Conservation (phyloP, 345 rosid genomes). For the Raphanus sativus region DNA sequence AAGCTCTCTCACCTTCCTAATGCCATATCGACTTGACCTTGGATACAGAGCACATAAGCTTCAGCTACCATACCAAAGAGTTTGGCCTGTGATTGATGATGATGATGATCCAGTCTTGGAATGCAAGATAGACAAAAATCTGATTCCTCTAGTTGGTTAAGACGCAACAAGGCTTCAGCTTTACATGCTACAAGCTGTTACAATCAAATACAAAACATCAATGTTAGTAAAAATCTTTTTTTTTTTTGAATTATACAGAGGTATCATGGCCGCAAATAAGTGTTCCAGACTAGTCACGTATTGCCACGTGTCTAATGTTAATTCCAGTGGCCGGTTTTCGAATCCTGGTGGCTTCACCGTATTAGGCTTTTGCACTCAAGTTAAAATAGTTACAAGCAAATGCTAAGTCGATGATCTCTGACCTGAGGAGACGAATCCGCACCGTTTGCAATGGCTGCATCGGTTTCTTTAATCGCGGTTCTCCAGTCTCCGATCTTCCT, state of each 20-base stretch:
- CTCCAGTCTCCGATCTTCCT: conserved; percentile 85
- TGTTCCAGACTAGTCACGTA: no score
- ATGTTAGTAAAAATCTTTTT: conserved; percentile 13
- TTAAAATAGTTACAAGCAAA: not conserved
- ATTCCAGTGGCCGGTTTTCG: no score
- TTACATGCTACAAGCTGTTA: conserved; percentile 81
- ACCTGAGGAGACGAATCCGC: conserved; percentile 89
- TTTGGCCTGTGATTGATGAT: conserved; percentile 25
- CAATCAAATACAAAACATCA: conserved; percentile 10
- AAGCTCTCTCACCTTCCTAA: conserved; percentile 87
- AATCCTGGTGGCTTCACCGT: no score
- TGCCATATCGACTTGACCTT: conserved; percentile 87
- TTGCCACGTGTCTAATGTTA: no score
- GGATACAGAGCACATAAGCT: conserved; percentile 68
- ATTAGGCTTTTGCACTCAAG: no score
- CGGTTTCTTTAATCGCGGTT: conserved; percentile 59
- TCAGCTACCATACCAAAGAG: conserved; percentile 74
- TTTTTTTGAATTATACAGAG: no score
- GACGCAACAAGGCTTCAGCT: conserved; percentile 85
- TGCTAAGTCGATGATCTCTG: not conserved
- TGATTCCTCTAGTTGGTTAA: conserved; percentile 69
- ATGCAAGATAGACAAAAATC: conserved; percentile 54
- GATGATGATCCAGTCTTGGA: conserved; percentile 47
- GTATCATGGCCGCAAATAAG: no score
- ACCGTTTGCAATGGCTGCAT: conserved; percentile 74